These are phyloP conservation scores for Xylaria sp. DNA, from an alignment of 2,329 filamentous ascomycete genomes.

Conservation along the genomic window DNA sequence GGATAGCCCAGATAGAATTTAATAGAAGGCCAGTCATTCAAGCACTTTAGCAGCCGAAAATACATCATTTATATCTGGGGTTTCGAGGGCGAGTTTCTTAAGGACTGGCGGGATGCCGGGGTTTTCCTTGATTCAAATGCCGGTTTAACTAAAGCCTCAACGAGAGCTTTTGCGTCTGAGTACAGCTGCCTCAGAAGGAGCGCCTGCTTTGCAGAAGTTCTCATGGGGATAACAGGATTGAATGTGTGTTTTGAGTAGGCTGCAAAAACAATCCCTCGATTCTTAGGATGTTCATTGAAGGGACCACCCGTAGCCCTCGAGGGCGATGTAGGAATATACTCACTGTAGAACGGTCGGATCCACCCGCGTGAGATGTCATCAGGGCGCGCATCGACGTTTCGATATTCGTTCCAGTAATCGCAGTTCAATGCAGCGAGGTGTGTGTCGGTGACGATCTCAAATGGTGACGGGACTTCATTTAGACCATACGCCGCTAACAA, in stretches of 20 bases:
- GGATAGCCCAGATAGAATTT: too few relatives aligned
- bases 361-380: constrained; percentile 39
- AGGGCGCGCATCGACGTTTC: constrained; percentile 32
- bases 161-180: constrained; percentile 32
- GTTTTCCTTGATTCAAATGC: constrained; percentile 1
- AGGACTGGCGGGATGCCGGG: background rate
- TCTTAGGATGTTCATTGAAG: constrained; percentile 15
- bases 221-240: constrained; percentile 31
- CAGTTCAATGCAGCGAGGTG: constrained; percentile 36
- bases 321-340: constrained; percentile 23
- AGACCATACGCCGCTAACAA: constrained; percentile 40
- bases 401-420: constrained; percentile 39
- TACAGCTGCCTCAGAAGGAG: constrained; percentile 32
- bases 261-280: constrained; percentile 40
- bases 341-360: constrained; percentile 37
- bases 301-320: background rate
- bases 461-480: constrained; percentile 36
- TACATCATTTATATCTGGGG: background rate
- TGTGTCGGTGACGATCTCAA: constrained; percentile 38
- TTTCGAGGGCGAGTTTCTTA: background rate
- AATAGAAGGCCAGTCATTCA: background rate
- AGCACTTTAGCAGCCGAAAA: background rate
- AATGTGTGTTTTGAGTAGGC: constrained; percentile 36
- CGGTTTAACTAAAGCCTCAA: constrained; percentile 28
- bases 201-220: constrained; percentile 28